Conservation (phyloP, 73 alveolate genomes). For the Paramecium octaurelia region DNA sequence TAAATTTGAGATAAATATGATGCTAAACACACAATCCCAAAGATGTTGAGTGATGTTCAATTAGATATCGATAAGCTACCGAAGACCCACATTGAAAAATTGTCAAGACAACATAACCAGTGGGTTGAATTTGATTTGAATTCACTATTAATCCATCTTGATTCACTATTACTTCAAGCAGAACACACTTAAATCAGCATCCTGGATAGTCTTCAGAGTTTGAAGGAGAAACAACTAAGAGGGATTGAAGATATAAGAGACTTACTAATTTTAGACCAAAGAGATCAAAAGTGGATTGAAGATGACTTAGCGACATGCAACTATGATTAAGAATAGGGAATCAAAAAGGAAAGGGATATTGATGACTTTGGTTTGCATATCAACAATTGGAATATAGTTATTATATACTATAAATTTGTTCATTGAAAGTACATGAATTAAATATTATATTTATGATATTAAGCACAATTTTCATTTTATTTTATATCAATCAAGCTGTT, state of each 20-base stretch:
- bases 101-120: not conserved
- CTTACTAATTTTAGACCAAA: not conserved
- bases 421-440: not conserved
- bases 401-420: constrained; percentile 17
- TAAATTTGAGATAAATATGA: not conserved
- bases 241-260: not conserved
- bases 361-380: constrained; percentile 5
- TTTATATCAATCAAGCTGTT: not conserved
- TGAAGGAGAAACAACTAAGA: not conserved
- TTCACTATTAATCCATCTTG: not conserved
- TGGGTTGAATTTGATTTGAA: not conserved
- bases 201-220: not conserved
- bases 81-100: not conserved
- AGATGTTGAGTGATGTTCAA: not conserved
- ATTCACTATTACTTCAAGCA: not conserved
- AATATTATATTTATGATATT: constrained; percentile 18
- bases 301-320: not conserved
- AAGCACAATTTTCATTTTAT: constrained; percentile 26
- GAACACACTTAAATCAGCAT: not conserved
- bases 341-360: not conserved
- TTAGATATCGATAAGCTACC: not conserved
- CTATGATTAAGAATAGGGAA: constrained; percentile 29
- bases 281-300: not conserved
- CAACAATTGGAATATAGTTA: not conserved
- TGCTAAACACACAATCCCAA: not conserved